Base-by-base conservation (phyloP, 495 filamentous ascomycete genomes). In the Penicillium longicatenatum region DNA sequence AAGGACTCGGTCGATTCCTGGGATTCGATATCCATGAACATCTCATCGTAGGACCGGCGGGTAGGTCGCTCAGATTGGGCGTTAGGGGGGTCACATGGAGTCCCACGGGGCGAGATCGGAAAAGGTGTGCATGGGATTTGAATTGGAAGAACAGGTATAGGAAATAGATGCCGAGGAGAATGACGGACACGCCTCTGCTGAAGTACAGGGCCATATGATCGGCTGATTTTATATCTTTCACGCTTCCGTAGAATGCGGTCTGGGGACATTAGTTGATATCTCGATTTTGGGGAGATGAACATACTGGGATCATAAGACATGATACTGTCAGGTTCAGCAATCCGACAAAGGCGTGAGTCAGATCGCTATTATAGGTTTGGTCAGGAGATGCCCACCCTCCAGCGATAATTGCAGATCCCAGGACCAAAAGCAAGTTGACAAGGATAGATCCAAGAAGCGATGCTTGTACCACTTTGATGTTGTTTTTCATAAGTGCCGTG, bases 301-400 rank as follows among this genome's bases (percentile, higher is more conserved):
- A 90, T 92, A 47, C 91, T 95, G 80, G 90, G 90, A 95, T 71
- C 3, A 95, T 75, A 6, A 97, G 78, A 74, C 90, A 95, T 70
- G 88, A 91, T 17, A 96, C 92, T 65, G 88, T 91, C 71, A 97
- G 77, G 76, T 89, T 92, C 55, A 97, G 84, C 42, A 97, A 78
- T 74, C 90, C 95, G 30, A 92, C 91, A 66, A 91, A 96, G 88
- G 93, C 96, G 72, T 96, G 90, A 3, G 92, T 96, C 47, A 95
- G 89, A 29, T 90, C 94, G 73, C 85, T 93, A 72, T 97, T 97
- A 75, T 97, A 97, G 56, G 96, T 86, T 84, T 91, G 92, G 79
- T 97, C 92, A 57, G 85, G 87, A 71, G 86, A 97, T 55, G 90
- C 86, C 46, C 96, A 76, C 52, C 92, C 92, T 65, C 92, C 92